These are phyloP conservation scores for Aspergillus conjunctus DNA, from an alignment of 495 filamentous ascomycete genomes.

Conservation along the genomic window DNA sequence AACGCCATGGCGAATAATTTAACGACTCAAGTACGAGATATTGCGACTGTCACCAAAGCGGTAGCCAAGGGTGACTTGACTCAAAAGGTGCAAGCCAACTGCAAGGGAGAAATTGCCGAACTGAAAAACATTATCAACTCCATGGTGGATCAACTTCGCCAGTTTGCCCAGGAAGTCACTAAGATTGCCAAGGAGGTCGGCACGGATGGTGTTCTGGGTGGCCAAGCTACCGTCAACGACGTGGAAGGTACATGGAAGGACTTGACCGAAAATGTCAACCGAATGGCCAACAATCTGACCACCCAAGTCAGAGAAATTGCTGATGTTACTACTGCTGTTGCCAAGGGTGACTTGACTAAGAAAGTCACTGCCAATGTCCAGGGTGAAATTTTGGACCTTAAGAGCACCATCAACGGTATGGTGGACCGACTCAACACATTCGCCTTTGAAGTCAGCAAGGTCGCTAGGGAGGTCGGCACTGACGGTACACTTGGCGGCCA, in stretches of 20 bases:
- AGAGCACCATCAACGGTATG: constrained; percentile 99
- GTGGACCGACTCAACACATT: constrained; percentile 96
- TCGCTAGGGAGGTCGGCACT: constrained; percentile 96
- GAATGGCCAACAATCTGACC: constrained; percentile 98
- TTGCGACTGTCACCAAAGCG: constrained; percentile 97
- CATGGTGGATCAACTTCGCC: constrained; percentile 97
- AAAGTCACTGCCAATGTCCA: constrained; percentile 96
- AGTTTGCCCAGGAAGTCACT: constrained; percentile 96
- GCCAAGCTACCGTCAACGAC: constrained; percentile 95
- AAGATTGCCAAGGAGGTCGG: constrained; percentile 98
- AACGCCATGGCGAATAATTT: constrained; percentile 99
- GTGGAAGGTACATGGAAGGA: constrained; percentile 98
- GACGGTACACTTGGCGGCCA: constrained; percentile 95
- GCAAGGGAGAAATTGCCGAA: constrained; percentile 93
- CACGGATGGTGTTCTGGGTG: constrained; percentile 92
- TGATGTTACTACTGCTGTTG: constrained; percentile 95
- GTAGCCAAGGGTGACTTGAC: constrained; percentile 96
- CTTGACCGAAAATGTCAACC: constrained; percentile 96
- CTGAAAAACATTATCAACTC: constrained; percentile 98
- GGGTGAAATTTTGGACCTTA: constrained; percentile 92
- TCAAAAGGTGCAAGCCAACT: constrained; percentile 95
- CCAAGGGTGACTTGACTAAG: constrained; percentile 88
- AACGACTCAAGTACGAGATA: constrained; percentile 96
- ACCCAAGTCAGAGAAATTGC: constrained; percentile 99
- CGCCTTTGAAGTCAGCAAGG: constrained; percentile 97